Evolutionary conservation across 805 yeast genomes (phyloP).

Genomic region (Zygotorulaspora sp.): DNA sequence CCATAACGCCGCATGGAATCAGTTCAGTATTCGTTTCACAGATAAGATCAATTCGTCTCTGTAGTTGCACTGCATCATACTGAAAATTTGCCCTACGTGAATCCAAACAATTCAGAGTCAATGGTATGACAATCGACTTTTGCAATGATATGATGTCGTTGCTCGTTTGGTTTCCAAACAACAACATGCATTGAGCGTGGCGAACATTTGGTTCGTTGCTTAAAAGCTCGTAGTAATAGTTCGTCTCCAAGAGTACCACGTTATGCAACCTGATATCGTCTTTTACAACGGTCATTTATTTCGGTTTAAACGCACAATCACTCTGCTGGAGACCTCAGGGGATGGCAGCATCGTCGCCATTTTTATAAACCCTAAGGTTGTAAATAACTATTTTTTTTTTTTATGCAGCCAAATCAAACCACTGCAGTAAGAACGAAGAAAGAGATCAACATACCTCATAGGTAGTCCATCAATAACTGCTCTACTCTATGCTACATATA

Average conservation of each 20-base stretch:
- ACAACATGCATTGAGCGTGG: conserved; percentile 16
- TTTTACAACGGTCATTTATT: too few relatives aligned
- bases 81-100: conserved; percentile 6
- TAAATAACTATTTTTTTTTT: too few relatives aligned
- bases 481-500: too few relatives aligned
- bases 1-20: conserved; percentile 10
- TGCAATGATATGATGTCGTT: conserved; percentile 1
- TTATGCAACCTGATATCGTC: conserved; percentile 9
- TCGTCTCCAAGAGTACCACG: conserved; percentile 12
- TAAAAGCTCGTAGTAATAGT: conserved; percentile 10
- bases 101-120: conserved; percentile 2
- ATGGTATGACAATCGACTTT: conserved; percentile 10
- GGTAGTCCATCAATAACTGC: too few relatives aligned
- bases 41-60: conserved; percentile 9
- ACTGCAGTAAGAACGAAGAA: too few relatives aligned
- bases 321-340: too few relatives aligned
- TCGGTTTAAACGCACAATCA: too few relatives aligned
- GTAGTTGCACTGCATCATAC: conserved; percentile 9
- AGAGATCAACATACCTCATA: too few relatives aligned
- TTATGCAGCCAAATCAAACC: too few relatives aligned
- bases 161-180: conserved; percentile 11
- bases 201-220: neutral
- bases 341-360: too few relatives aligned
- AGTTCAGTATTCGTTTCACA: conserved; percentile 8
- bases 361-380: too few relatives aligned